Percentiles rank a stretch among this genome's conserved stretches.
These are phyloP conservation scores for Puccinellia tenuiflora DNA, from an alignment of 176 grass and related monocot genomes.

Conservation along the genomic window DNA sequence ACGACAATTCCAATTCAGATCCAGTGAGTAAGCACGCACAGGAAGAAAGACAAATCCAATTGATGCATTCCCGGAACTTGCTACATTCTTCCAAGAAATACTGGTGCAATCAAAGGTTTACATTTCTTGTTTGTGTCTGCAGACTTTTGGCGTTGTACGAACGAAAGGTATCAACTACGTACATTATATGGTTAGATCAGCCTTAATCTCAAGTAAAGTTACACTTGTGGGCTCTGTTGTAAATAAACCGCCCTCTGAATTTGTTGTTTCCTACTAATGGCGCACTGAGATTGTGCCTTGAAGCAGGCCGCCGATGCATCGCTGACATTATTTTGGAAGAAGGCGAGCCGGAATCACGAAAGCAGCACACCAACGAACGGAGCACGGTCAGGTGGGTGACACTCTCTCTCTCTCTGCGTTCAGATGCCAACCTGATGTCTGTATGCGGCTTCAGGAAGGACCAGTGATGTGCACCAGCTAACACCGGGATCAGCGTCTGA, in stretches of 20 bases:
- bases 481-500: not conserved
- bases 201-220: not conserved
- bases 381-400: not conserved
- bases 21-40: fast-evolving
- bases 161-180: not conserved
- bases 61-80: no score
- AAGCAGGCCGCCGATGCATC: not conserved
- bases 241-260: not conserved
- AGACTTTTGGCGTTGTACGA: not conserved
- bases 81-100: no score
- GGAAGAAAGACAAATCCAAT: no score
- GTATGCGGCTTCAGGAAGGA: not conserved
- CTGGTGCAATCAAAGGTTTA: not conserved
- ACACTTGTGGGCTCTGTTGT: not conserved
- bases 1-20: not conserved
- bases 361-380: not conserved
- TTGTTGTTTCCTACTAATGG: not conserved
- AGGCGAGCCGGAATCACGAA: not conserved
- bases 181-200: not conserved
- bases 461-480: not conserved
- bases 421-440: conserved; percentile 15
- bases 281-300: not conserved
- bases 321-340: not conserved
- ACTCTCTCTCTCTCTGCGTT: not conserved
- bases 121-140: not conserved